Evolutionary conservation across 352 stramenopile species (phyloP).

Genomic region (Thraustochytrium striatum): DNA sequence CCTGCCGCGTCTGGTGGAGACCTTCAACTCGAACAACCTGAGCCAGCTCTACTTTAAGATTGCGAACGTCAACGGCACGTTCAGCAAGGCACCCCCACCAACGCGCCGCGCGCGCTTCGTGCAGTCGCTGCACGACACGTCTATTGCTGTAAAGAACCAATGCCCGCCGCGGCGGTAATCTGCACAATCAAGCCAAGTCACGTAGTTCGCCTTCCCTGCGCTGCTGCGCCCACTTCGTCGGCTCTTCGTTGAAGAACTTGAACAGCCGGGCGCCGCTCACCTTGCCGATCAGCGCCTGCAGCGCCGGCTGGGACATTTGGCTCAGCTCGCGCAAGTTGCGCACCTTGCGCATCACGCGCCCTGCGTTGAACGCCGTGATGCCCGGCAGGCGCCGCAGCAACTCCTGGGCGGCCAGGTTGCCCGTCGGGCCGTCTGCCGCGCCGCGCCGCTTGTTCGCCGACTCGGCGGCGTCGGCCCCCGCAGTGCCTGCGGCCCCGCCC

Average conservation of each 20-base stretch:
- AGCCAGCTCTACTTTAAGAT: neutral
- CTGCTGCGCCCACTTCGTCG: too few species aligned
- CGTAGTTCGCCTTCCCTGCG: too few species aligned
- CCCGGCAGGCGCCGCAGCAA: slow-evolving; percentile 90
- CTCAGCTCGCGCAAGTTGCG: slow-evolving; percentile 71
- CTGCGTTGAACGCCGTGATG: slow-evolving; percentile 87
- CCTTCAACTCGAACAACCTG: slow-evolving; percentile 21
- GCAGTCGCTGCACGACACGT: too few species aligned
- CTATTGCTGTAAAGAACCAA: too few species aligned
- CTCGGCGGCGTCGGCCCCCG: neutral
- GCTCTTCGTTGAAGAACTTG: slow-evolving; percentile 63
- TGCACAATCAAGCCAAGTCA: too few species aligned
- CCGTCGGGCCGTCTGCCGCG: slow-evolving; percentile 59
- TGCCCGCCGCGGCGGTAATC: too few species aligned
- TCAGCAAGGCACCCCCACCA: too few species aligned
- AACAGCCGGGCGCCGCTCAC: slow-evolving; percentile 69
- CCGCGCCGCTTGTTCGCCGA: slow-evolving; percentile 56
- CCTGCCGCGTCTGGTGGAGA: neutral
- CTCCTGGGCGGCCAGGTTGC: slow-evolving; percentile 83
- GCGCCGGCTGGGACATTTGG: slow-evolving; percentile 61
- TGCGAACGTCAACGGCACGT: too few species aligned
- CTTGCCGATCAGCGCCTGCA: slow-evolving; percentile 68
- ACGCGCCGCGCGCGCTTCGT: too few species aligned
- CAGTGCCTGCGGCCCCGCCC: slow-evolving; percentile 51
- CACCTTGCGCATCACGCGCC: slow-evolving; percentile 67